Base-by-base conservation (phyloP, 129 eudicot genomes). In the Dittrichia graveolens region DNA sequence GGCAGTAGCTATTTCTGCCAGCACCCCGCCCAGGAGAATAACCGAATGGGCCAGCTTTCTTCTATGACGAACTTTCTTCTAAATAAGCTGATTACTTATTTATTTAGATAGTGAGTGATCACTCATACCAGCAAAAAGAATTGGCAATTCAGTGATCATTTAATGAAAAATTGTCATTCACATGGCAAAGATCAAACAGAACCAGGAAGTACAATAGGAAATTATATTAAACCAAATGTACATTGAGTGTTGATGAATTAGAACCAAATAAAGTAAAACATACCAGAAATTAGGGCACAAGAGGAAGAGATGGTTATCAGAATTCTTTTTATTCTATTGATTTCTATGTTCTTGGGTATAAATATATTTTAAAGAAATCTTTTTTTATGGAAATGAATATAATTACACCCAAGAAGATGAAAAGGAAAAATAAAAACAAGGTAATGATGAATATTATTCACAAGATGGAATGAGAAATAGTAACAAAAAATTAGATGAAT, bases 21-120 rank as follows among this genome's bases (percentile, higher is more conserved):
- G 80, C 81, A 67, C 88, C 89, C 77, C 75, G 69, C 79, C 75
- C 81, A 40, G 70, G 34, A 65, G 40, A 69, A 77, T 69, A 60
- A 72, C 73, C 47, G 48, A 75, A 82, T 77, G 77, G 81, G 87
- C 92, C 89, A 88, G 91, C 80, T 84, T 82, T 77, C 58, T 46
- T 44, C 60, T 54, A 67, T 70, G 15, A 61, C 75, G 53, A 67
- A 75, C 58, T 69, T 62, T 38, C 78, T 77, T 77, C 90, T 83
- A 77, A 82, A 83, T 75, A 71, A 73, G 39, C n/a, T 2, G 66
- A 76, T 77, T 47, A 74, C 77, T 70, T 78, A 76, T 73, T 77
- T 47, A 74, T 75, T 70, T 78, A 76, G 72, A 76, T 45, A 14
- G 38, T 68, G 19, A 64, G 18, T 59, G 38, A 79, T 69, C 47